These are phyloP conservation scores for Pseudogymnoascus sp. DNA, from an alignment of 2,329 filamentous ascomycete genomes.

Conservation along the genomic window DNA sequence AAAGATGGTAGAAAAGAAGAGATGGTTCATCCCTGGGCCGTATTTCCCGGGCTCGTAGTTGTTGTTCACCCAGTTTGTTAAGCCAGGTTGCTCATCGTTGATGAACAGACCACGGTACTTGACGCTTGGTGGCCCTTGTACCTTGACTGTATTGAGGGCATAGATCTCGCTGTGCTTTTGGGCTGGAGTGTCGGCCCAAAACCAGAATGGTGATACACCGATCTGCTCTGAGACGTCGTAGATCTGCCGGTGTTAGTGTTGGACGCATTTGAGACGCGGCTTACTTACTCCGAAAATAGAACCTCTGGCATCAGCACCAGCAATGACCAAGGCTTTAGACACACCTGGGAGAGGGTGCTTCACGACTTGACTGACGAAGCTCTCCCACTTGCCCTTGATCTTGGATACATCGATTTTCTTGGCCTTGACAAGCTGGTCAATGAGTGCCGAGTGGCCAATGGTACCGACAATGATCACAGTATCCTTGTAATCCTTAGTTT, in stretches of 20 bases:
- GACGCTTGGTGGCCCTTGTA: conserved; percentile 43
- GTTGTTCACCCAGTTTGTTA: conserved; percentile 55
- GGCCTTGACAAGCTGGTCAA: conserved; percentile 48
- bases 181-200: conserved; percentile 46
- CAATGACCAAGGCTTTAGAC: conserved; percentile 55
- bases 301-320: conserved; percentile 56
- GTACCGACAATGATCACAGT: conserved; percentile 59
- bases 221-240: background rate
- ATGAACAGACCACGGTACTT: conserved; percentile 53
- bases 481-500: conserved; percentile 25
- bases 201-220: conserved; percentile 59
- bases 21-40: conserved; percentile 42
- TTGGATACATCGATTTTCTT: conserved; percentile 49
- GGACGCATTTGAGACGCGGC: background rate
- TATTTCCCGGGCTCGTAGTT: conserved; percentile 35
- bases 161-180: conserved; percentile 38
- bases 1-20: conserved; percentile 62
- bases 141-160: conserved; percentile 37
- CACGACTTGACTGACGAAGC: conserved; percentile 54
- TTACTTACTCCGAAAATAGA: conserved; percentile 54
- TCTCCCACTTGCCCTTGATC: conserved; percentile 60
- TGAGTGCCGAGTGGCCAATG: conserved; percentile 53
- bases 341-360: conserved; percentile 48
- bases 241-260: background rate
- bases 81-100: conserved; percentile 51